phyloP scores from a whole-genome alignment of 805 yeast species.

The Alloascoidea hylecoeti region DNA sequence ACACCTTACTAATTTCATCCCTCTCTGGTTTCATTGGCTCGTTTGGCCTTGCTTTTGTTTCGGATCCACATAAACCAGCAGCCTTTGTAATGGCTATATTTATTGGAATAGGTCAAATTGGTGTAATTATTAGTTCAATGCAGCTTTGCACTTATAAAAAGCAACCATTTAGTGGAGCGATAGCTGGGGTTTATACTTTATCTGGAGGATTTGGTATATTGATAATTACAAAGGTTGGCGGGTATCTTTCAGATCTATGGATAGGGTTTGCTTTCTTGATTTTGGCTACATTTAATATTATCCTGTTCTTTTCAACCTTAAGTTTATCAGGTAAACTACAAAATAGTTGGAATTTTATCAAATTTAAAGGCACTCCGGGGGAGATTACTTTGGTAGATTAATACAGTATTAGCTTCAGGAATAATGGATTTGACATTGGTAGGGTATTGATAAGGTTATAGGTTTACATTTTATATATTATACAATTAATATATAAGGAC shows the following conservation, averaged over 20 bases:
- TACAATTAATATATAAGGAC: no score
- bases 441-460: no score
- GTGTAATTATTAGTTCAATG: slow-evolving; percentile 48
- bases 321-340: no score
- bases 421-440: no score
- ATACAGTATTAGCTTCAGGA: slow-evolving; percentile 14
- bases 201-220: slow-evolving; percentile 58
- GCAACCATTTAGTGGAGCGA: slow-evolving; percentile 38
- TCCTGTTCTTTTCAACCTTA: slow-evolving; percentile 12
- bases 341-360: no score
- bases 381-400: no score
- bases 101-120: slow-evolving; percentile 49
- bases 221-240: slow-evolving; percentile 45
- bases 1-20: slow-evolving; percentile 23
- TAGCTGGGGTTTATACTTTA: slow-evolving; percentile 57
- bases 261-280: slow-evolving; percentile 44
- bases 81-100: slow-evolving; percentile 24
- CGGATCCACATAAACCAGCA: slow-evolving; percentile 20
- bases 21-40: slow-evolving; percentile 29
- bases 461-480: no score
- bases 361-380: no score
- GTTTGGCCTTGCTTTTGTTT: slow-evolving; percentile 18
- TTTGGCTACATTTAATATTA: slow-evolving; percentile 26
- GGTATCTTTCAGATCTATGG: slow-evolving; percentile 42
- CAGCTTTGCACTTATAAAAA: slow-evolving; percentile 37